Percentiles rank a stretch among this genome's conserved stretches.
Conservation (phyloP, 2,329 filamentous ascomycete genomes). For the Pseudofabraea citricarpa region DNA sequence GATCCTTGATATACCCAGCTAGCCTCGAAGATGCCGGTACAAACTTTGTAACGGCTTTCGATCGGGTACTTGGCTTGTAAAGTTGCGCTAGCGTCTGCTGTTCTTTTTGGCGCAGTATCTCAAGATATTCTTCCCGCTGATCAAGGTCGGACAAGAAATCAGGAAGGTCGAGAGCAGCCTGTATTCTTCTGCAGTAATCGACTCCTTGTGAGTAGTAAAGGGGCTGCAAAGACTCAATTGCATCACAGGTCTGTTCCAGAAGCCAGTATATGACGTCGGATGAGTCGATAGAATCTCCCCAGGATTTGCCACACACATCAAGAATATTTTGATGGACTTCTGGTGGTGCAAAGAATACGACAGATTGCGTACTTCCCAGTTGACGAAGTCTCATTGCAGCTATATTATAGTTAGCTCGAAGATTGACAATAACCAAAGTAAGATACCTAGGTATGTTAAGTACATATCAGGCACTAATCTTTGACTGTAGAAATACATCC, state of each 20-base stretch:
- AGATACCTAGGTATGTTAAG: too few relatives aligned
- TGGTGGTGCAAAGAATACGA: conserved; percentile 24
- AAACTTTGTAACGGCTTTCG: conserved; percentile 7
- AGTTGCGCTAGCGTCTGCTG: conserved; percentile 52
- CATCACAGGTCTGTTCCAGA: conserved; percentile 56
- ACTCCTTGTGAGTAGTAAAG: conserved; percentile 55
- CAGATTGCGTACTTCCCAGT: conserved; percentile 36
- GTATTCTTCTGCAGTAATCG: conserved; percentile 53
- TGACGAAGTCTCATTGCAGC: conserved; percentile 63
- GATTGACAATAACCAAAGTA: too few relatives aligned
- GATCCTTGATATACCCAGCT: conserved; percentile 26
- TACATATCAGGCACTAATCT: too few relatives aligned
- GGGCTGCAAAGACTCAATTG: conserved; percentile 52
- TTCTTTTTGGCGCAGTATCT: conserved; percentile 45
- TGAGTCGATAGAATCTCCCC: conserved; percentile 9
- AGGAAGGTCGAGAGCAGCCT: conserved; percentile 40
- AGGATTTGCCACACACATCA: conserved; percentile 36
- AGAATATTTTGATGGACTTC: conserved; percentile 44
- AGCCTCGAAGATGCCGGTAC: conserved; percentile 20
- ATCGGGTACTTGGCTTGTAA: conserved; percentile 39
- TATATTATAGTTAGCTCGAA: too few relatives aligned
- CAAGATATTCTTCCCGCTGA: conserved; percentile 36
- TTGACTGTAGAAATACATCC: too few relatives aligned
- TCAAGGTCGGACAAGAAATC: conserved; percentile 32
- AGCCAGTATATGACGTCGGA: conserved; percentile 56